A percentile compares a stretch with the other conserved stretches of the same genome.
phyloP scores from a whole-genome alignment of 768 basidiomycete genomes.

The Rhodosporidiobolus sp. region DNA sequence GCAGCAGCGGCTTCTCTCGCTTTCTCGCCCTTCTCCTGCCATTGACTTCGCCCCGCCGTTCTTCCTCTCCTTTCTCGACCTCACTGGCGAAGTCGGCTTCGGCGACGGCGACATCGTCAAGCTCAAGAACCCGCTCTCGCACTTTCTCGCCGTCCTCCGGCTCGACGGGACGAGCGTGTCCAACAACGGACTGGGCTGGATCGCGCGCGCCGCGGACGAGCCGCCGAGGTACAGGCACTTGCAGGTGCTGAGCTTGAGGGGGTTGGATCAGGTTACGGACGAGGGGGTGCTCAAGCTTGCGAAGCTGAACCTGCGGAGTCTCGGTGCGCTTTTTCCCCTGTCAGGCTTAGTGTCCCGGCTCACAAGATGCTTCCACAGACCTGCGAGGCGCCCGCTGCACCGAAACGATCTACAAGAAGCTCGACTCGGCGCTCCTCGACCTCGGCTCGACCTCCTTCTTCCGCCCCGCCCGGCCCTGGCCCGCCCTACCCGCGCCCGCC shows the following conservation, averaged over 20 bases:
- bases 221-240: constrained; percentile 9
- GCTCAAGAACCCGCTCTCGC: constrained; percentile 24
- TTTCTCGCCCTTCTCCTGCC: background rate
- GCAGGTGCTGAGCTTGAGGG: constrained; percentile 11
- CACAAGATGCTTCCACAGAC: background rate
- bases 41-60: constrained; percentile 16
- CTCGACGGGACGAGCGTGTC: constrained; percentile 24
- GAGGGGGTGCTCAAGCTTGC: constrained; percentile 8
- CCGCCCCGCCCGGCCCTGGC: background rate
- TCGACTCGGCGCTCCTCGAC: background rate
- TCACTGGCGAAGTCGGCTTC: constrained; percentile 13
- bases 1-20: too few relatives aligned
- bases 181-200: constrained; percentile 20
- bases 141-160: constrained; percentile 27
- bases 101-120: constrained; percentile 23
- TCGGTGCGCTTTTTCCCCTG: constrained; percentile 7
- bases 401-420: background rate
- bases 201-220: constrained; percentile 8
- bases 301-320: constrained; percentile 7
- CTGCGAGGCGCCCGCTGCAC: background rate
- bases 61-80: constrained; percentile 37
- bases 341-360: too few relatives aligned
- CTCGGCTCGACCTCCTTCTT: background rate
- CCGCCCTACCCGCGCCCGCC: background rate
- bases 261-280: constrained; percentile 6